Evolutionary conservation across 2,329 filamentous ascomycete genomes (phyloP), one percentile per base, ranked within the genome.

Genomic region (Pseudopyricularia javanii): DNA sequence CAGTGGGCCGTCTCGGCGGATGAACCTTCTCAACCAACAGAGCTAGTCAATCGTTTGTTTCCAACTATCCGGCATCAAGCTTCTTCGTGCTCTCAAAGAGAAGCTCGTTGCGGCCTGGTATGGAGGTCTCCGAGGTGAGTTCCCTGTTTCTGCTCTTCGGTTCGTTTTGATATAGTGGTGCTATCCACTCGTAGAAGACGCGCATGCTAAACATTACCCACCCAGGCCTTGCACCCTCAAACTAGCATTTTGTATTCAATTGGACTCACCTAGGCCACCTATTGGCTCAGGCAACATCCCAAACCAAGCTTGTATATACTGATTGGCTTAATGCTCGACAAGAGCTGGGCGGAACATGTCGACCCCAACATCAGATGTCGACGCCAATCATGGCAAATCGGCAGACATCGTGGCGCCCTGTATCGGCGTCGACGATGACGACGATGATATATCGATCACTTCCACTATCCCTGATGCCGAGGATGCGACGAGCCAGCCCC

Each of bases 401-500:
- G 20, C 22, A 24, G 24, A 24, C 20, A 45, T 45, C 20, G 14
- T 20, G 40, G 17, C 24, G 22, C 17, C 20, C 24, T 45, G 17
- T 45, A 11, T 8, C 24, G 40, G 24, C 12, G 40, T 6, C 9
- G 59, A 58, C 4, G 63, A 65, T 48, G 72, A 76, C 32, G 73
- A 79, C 50, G 71, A 79, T 56, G 62, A 66, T 24, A 74, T 83
- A 37, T 84, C 81, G 2, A 54, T 81, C 43, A 77, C 73, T 0
- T 85, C 81, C 1, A 82, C 76, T 2, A 59, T 60, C 2, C 53
- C 58, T 5, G 63, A 65, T 48, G 72, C 75, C 32, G 73, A 78
- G 50, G 71, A 79, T 56, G 61, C 65, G 22, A 74, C 83, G 40
- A 84, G 81, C 1, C 54, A 80, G 43, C 76, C 73, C 0, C 84